Percentiles rank a stretch among this genome's conserved stretches.
phyloP scores from a whole-genome alignment of 345 rosid genomes.

The Citrus australasica region DNA sequence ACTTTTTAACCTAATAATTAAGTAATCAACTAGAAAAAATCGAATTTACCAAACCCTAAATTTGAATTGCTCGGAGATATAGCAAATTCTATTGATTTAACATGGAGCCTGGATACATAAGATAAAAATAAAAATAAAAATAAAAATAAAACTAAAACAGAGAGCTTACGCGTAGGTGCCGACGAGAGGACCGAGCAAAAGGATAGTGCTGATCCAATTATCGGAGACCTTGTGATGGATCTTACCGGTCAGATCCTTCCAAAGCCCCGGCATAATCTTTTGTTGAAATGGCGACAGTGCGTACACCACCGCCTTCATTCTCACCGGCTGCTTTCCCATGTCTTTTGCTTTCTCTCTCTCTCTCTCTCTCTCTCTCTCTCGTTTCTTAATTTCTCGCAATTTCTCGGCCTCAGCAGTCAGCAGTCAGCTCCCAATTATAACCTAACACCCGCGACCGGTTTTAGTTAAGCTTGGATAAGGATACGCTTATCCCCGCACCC shows the following conservation, averaged over 20 bases:
- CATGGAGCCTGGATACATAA: neutral
- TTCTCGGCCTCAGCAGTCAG: neutral
- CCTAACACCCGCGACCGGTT: neutral
- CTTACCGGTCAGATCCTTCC: conserved; percentile 71
- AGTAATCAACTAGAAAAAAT: neutral
- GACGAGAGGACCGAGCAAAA: conserved; percentile 63
- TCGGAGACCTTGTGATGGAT: conserved; percentile 81
- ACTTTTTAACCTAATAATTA: neutral
- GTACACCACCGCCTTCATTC: conserved; percentile 80
- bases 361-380: neutral
- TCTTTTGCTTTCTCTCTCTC: neutral
- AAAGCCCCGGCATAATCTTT: conserved; percentile 68
- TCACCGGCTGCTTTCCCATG: conserved; percentile 82
- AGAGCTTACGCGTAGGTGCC: conserved; percentile 53
- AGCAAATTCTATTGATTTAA: neutral
- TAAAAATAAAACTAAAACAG: neutral
- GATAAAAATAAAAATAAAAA: neutral
- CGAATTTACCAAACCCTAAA: neutral
- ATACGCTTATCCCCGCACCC: neutral
- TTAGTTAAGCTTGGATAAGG: neutral
- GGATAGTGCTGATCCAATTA: conserved; percentile 77
- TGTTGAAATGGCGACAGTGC: conserved; percentile 83
- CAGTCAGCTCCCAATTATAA: neutral
- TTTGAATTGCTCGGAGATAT: neutral
- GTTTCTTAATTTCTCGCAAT: neutral